Evolutionary conservation across 129 eudicot species (phyloP).

Genomic region (Arctium minus): DNA sequence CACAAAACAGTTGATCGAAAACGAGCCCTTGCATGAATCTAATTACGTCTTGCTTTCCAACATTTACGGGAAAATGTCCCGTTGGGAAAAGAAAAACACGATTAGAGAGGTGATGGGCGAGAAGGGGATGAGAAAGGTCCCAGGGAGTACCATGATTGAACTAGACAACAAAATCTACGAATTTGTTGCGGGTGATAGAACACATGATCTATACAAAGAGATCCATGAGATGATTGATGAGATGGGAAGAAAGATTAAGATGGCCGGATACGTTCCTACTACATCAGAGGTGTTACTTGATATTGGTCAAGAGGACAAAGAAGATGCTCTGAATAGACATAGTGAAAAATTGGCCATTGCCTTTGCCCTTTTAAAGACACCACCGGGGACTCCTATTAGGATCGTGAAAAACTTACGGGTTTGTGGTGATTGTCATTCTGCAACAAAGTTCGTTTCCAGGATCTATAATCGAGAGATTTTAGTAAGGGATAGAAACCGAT

Average conservation of each 20-base stretch:
- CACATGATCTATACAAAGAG: slow-evolving; percentile 42
- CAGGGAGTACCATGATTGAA: slow-evolving; percentile 77
- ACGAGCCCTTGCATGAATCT: slow-evolving; percentile 54
- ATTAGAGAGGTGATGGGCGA: slow-evolving; percentile 60
- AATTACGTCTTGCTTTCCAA: slow-evolving; percentile 74
- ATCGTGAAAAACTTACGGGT: slow-evolving; percentile 74
- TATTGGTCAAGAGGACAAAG: slow-evolving; percentile 73
- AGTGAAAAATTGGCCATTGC: slow-evolving; percentile 90
- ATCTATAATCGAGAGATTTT: slow-evolving; percentile 61
- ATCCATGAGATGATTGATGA: slow-evolving; percentile 77
- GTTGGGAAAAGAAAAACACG: slow-evolving; percentile 65
- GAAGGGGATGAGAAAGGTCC: slow-evolving; percentile 63
- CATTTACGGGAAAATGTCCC: slow-evolving; percentile 64
- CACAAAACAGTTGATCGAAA: slow-evolving; percentile 38
- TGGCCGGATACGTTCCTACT: slow-evolving; percentile 63
- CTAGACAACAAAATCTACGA: slow-evolving; percentile 55
- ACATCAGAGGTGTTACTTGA: slow-evolving; percentile 71
- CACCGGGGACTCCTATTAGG: slow-evolving; percentile 60
- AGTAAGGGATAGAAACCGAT: slow-evolving; percentile 64
- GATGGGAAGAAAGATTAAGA: slow-evolving; percentile 55
- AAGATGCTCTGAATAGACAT: slow-evolving; percentile 62
- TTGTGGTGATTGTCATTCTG: slow-evolving; percentile 73
- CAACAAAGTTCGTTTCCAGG: slow-evolving; percentile 60
- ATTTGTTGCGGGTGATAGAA: slow-evolving; percentile 67
- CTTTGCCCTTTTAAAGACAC: slow-evolving; percentile 67